These are phyloP conservation scores for Botrytis aclada DNA, from an alignment of 2,329 filamentous ascomycete genomes.

Conservation along the genomic window DNA sequence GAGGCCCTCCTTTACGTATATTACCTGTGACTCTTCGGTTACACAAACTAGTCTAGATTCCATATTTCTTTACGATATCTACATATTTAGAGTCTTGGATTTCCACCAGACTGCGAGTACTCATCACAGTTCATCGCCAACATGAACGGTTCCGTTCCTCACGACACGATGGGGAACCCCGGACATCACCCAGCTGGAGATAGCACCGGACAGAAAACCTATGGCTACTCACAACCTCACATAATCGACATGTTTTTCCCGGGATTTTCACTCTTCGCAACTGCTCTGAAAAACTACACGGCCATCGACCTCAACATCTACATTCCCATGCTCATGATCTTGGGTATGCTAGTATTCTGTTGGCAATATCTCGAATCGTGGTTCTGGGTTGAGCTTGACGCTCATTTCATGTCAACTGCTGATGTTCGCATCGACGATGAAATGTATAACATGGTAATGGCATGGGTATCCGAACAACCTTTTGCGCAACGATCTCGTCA, in stretches of 20 bases:
- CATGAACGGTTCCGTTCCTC: constrained; percentile 9
- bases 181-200: not conserved
- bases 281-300: constrained; percentile 53
- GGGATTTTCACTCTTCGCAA: constrained; percentile 58
- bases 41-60: not conserved
- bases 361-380: constrained; percentile 53
- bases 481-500: constrained; percentile 58
- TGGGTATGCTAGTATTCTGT: constrained; percentile 48
- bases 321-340: constrained; percentile 53
- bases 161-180: not conserved
- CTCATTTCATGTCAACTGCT: constrained; percentile 62
- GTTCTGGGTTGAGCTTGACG: constrained; percentile 47
- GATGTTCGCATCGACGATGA: constrained; percentile 68
- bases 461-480: constrained; percentile 61
- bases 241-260: constrained; percentile 62
- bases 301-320: constrained; percentile 62
- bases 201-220: not conserved
- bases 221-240: constrained; percentile 36
- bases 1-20: not conserved
- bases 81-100: not conserved
- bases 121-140: not conserved
- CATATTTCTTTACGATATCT: not conserved
- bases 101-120: not conserved
- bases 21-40: not conserved
- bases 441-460: constrained; percentile 70